Evolutionary conservation across 2,329 filamentous ascomycete genomes (phyloP).

Genomic region (Hypocreales sp.): DNA sequence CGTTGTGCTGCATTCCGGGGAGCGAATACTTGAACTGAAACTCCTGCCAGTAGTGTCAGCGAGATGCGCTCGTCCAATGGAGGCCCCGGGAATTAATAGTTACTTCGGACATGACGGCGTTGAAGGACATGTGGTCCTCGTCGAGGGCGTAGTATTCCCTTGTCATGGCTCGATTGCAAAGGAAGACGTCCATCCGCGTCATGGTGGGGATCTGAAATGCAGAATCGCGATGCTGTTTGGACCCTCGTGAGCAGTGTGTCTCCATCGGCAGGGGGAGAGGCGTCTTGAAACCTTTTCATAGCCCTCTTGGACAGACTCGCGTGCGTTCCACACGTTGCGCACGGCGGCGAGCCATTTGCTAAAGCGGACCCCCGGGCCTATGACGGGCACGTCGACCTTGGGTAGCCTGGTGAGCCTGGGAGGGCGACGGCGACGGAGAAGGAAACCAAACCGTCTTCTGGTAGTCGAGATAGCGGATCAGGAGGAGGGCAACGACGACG

Average conservation of each 20-base stretch:
- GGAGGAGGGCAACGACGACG: conserved; percentile 1
- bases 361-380: conserved; percentile 3
- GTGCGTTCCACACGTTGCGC: conserved; percentile 3
- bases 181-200: conserved; percentile 6
- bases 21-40: conserved; percentile 5
- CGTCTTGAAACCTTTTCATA: conserved; percentile 5
- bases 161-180: conserved; percentile 5
- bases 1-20: conserved; percentile 3
- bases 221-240: conserved; percentile 2
- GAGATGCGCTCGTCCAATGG: no score
- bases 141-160: conserved; percentile 4
- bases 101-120: conserved; percentile 5
- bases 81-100: no score
- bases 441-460: conserved; percentile 3
- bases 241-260: background rate
- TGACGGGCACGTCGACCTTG: conserved; percentile 5
- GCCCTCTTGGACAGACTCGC: conserved; percentile 4
- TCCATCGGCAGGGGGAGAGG: background rate
- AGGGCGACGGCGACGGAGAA: background rate
- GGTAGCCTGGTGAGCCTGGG: background rate
- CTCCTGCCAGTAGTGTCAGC: no score
- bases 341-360: conserved; percentile 6
- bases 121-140: conserved; percentile 4
- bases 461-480: conserved; percentile 3
- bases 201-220: conserved; percentile 6